Conservation (phyloP, 768 basidiomycete genomes). For the Phaffia tasmanica region DNA sequence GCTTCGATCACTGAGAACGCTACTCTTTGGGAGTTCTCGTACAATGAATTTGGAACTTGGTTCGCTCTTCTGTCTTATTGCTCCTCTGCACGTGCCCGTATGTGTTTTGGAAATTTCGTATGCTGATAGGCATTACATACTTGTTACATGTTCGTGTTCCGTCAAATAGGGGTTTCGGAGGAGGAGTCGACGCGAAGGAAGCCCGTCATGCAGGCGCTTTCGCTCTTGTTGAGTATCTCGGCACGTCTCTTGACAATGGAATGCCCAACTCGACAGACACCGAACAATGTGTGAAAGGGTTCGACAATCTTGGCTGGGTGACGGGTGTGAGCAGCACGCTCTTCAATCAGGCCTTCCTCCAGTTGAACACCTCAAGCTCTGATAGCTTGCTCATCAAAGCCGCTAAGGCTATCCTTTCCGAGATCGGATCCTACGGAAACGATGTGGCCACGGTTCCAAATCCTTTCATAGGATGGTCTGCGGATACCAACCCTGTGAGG, state of each 20-base stretch:
- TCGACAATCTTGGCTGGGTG: conserved; percentile 49
- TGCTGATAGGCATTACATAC: neutral
- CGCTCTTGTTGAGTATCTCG: conserved; percentile 41
- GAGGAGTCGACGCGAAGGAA: conserved; percentile 28
- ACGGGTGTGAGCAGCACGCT: neutral
- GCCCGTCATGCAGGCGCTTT: conserved; percentile 54
- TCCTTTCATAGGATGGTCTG: conserved; percentile 34
- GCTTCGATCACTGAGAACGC: conserved; percentile 31
- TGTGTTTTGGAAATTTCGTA: neutral
- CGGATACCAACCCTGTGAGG: conserved; percentile 33
- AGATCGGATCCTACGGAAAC: conserved; percentile 32
- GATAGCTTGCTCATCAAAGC: conserved; percentile 31
- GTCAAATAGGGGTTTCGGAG: conserved; percentile 22
- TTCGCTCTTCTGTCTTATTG: no score
- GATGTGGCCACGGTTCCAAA: conserved; percentile 38
- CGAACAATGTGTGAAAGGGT: conserved; percentile 52
- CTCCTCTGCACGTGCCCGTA: neutral
- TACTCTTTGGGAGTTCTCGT: conserved; percentile 37
- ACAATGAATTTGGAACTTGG: conserved; percentile 37
- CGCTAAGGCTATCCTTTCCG: conserved; percentile 30
- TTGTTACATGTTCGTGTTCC: neutral
- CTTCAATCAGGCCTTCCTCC: conserved; percentile 30
- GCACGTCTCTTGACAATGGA: conserved; percentile 55
- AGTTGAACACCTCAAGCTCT: conserved; percentile 30
- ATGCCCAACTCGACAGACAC: conserved; percentile 46